Percentiles rank a stretch among this genome's conserved stretches.
Conservation (phyloP, 805 yeast species). For the Ogataea glucozyma region DNA sequence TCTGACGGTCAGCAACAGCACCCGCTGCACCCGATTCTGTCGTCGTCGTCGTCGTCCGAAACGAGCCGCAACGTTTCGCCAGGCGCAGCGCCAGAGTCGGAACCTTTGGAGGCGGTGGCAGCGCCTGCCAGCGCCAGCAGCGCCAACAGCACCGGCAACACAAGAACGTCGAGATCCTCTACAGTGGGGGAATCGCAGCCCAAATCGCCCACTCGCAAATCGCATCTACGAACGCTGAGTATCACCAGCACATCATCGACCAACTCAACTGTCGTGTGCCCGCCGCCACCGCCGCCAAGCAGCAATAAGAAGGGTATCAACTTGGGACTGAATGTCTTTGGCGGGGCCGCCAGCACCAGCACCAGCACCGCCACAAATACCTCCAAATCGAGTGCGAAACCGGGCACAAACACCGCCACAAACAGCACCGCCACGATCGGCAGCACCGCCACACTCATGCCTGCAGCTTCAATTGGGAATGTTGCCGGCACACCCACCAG, state of each 20-base stretch:
- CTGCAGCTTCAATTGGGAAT: constrained; percentile 1
- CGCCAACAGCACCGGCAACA: constrained; percentile 9
- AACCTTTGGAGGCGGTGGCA: too few relatives aligned
- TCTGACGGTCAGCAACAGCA: constrained; percentile 6
- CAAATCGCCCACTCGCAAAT: constrained; percentile 14
- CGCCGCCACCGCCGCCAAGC: constrained; percentile 11
- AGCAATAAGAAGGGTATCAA: constrained; percentile 31
- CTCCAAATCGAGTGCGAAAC: too few relatives aligned
- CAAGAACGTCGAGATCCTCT: constrained; percentile 18
- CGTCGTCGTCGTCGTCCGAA: constrained; percentile 27
- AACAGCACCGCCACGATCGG: neutral
- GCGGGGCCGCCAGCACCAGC: too few relatives aligned
- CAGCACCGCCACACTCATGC: constrained; percentile 3
- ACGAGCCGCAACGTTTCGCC: constrained; percentile 20
- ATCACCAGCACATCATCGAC: constrained; percentile 18
- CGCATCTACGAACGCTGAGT: constrained; percentile 28
- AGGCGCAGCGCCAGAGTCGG: constrained; percentile 1
- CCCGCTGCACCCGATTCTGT: constrained; percentile 26
- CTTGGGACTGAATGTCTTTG: constrained; percentile 33
- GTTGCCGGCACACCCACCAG: too few relatives aligned
- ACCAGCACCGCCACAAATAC: too few relatives aligned
- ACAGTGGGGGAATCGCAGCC: constrained; percentile 17
- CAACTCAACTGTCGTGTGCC: constrained; percentile 7
- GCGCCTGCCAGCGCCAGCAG: too few relatives aligned
- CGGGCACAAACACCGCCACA: too few relatives aligned